These are phyloP conservation scores for Choricystis sp. DNA, from an alignment of 139 green algal species.

Conservation along the genomic window DNA sequence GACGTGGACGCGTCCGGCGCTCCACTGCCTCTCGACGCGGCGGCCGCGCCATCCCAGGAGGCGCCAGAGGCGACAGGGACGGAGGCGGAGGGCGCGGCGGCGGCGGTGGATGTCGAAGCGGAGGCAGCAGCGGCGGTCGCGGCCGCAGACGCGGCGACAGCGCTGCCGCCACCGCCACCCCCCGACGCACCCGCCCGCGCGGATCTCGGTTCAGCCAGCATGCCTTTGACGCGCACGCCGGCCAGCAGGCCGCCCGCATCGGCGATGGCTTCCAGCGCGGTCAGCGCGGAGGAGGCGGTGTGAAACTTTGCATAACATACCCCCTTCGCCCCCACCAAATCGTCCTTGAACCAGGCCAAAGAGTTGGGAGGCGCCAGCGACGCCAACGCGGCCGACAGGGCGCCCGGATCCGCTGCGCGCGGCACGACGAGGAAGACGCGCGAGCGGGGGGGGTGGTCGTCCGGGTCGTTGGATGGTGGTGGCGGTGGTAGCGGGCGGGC, in stretches of 20 bases:
- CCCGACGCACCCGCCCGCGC: no score
- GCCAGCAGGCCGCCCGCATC: not conserved
- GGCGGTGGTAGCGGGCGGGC: no score
- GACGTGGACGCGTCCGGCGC: no score
- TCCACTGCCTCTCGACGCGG: no score
- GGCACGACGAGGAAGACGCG: constrained; percentile 82
- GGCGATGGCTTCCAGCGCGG: not conserved
- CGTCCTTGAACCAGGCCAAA: not conserved
- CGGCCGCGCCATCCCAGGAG: no score
- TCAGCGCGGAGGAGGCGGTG: not conserved
- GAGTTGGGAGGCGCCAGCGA: no score
- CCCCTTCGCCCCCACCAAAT: not conserved
- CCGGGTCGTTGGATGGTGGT: constrained; percentile 39
- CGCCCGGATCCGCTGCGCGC: constrained; percentile 44
- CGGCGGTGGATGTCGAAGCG: no score
- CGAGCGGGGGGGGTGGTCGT: constrained; percentile 69
- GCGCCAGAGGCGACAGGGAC: no score
- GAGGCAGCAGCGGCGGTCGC: not conserved
- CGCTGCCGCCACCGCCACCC: not conserved
- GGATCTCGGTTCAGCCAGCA: not conserved
- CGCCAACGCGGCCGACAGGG: not conserved
- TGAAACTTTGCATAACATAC: not conserved
- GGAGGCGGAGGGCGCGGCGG: no score
- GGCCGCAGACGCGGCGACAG: no score
- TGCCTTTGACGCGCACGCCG: not conserved